A percentile compares a stretch with the other conserved stretches of the same genome.
Conservation (phyloP, 345 rosid species). For the Lepidium aucheri region DNA sequence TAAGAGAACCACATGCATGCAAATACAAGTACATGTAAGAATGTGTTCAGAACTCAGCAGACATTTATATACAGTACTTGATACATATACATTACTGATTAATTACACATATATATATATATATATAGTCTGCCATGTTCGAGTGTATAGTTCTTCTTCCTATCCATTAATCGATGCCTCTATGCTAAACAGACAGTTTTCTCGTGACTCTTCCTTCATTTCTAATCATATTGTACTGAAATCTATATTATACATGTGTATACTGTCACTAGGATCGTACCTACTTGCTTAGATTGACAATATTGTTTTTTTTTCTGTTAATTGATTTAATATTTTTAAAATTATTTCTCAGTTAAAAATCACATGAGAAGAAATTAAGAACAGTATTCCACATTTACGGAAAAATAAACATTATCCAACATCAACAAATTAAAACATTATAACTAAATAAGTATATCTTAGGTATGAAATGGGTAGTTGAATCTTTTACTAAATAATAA, state of each 20-base stretch:
- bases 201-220: conserved; percentile 24
- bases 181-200: conserved; percentile 5
- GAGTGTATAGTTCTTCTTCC: conserved; percentile 4
- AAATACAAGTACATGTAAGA: conserved; percentile 22
- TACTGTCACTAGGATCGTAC: conserved; percentile 1
- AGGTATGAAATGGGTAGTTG: too few relatives aligned
- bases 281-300: neutral
- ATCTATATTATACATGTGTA: neutral
- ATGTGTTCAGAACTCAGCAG: conserved; percentile 21
- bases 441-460: too few relatives aligned
- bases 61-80: neutral
- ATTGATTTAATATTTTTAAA: too few relatives aligned
- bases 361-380: too few relatives aligned
- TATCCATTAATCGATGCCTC: neutral
- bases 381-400: too few relatives aligned
- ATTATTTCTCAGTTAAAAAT: too few relatives aligned
- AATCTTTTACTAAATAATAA: too few relatives aligned
- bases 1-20: conserved; percentile 29
- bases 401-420: too few relatives aligned
- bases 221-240: conserved; percentile 5
- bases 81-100: neutral
- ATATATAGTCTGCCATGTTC: neutral
- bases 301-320: too few relatives aligned
- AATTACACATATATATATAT: neutral
- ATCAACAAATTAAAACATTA: too few relatives aligned